Evolutionary conservation across 2,329 filamentous ascomycete species (phyloP), one percentile per base, ranked within the genome.

Genomic region (Xylaria sp.): DNA sequence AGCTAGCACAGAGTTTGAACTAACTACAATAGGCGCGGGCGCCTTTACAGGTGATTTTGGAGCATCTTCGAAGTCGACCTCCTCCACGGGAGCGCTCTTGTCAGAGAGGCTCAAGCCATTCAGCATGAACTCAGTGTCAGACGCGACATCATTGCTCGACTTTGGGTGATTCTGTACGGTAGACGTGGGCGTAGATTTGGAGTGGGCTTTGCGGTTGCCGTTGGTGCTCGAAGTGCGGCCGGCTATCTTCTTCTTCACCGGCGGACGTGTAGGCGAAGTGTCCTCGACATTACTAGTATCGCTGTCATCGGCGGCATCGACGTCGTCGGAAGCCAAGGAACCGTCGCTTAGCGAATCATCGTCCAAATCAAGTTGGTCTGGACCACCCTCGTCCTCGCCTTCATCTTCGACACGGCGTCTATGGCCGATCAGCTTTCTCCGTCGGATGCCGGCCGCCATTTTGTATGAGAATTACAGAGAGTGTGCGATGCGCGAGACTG

Each of bases 321-420:
- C 83, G 66, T 91, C 89, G 69, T 91, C 89, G 77, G 85, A 90
- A 68, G 82, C 82, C 73, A 88, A 80, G 66, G 90, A 91, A 72
- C 87, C 89, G 68, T 91, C 90, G 71, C 86, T 90, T 73, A 89
- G 79, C 60, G 89, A 91, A 78, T 91, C 89, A 73, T 91, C 89
- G 73, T 91, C 88, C 47, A 87, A 78, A 58, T 90, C 88, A 66
- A 85, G 81, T 62, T 82, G 81, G 68, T 88, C 87, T 60, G 80
- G 83, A 69, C 84, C 85, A 72, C 83, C 86, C 72, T 92, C 90
- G 72, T 92, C 91, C 75, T 92, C 91, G 74, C 86, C 90, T 78
- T 92, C 90, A 76, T 92, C 90, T 79, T 90, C 89, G 73, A 89
- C 85, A 74, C 90, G 88, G 78, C 91, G 89, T 76, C 90, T 88